Percentiles rank a stretch among this genome's conserved stretches.
Conservation (phyloP, 2,329 filamentous ascomycete species). For the Ascochyta lentis region DNA sequence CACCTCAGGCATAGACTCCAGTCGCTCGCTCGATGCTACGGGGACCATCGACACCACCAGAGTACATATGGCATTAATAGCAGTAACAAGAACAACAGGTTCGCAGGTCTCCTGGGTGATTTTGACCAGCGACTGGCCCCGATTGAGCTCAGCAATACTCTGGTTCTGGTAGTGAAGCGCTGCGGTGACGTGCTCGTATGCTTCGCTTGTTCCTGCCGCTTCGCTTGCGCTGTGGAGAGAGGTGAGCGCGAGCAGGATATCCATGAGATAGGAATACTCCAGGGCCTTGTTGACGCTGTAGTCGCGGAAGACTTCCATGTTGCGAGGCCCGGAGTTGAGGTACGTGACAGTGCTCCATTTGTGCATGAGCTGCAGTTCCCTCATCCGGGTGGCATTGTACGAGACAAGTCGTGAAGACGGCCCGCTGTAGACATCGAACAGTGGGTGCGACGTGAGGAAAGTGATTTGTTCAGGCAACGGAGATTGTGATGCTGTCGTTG, state of each 20-base stretch:
- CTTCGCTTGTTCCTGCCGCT: background rate
- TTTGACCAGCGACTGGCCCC: background rate
- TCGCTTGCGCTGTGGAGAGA: slow-evolving; percentile 15
- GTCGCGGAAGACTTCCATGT: slow-evolving; percentile 15
- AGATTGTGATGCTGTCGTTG: background rate
- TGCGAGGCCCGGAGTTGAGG: slow-evolving; percentile 3
- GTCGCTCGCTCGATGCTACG: background rate
- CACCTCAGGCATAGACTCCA: background rate
- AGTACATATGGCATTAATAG: background rate
- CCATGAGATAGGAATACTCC: slow-evolving; percentile 19
- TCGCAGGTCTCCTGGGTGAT: background rate
- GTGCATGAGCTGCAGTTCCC: slow-evolving; percentile 22
- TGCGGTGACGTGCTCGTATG: slow-evolving; percentile 1
- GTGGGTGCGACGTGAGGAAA: background rate
- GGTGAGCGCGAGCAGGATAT: slow-evolving; percentile 16
- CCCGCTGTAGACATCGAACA: background rate
- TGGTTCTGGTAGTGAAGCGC: slow-evolving; percentile 10
- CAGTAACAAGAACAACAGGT: background rate
- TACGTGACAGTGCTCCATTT: slow-evolving; percentile 20
- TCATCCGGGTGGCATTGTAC: slow-evolving; percentile 6
- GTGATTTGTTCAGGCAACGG: background rate
- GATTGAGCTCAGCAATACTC: slow-evolving; percentile 1
- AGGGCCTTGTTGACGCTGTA: slow-evolving; percentile 12
- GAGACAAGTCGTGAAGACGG: background rate
- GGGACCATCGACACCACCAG: background rate